These are phyloP conservation scores for Articulospora tetracladia DNA, from an alignment of 495 filamentous ascomycete genomes.

Conservation along the genomic window DNA sequence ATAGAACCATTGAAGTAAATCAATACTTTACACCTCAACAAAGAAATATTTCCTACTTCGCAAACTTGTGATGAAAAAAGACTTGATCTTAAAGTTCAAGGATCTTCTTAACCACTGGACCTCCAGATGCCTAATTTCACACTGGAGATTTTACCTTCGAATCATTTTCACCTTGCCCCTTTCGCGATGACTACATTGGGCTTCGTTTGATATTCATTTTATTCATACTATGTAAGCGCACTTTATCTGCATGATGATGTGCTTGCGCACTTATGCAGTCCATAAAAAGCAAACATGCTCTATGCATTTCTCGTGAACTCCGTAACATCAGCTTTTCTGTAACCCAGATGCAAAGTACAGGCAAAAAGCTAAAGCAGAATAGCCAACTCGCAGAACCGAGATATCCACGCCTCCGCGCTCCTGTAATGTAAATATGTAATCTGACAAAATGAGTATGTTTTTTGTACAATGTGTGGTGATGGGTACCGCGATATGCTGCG, in stretches of 20 bases:
- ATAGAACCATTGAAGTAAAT: too few relatives aligned
- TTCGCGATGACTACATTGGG: too few relatives aligned
- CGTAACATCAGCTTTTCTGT: neutral
- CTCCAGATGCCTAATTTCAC: too few relatives aligned
- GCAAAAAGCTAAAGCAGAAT: neutral
- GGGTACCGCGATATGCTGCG: neutral
- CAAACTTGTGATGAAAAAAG: too few relatives aligned
- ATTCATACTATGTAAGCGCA: neutral
- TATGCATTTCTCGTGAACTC: neutral
- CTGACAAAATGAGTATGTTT: slow-evolving; percentile 4
- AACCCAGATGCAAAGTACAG: neutral
- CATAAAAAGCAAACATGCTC: neutral
- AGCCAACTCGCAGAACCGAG: neutral
- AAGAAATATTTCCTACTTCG: too few relatives aligned
- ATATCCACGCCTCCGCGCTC: neutral
- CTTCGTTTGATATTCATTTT: too few relatives aligned
- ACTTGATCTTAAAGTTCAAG: too few relatives aligned
- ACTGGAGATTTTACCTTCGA: too few relatives aligned
- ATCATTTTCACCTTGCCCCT: too few relatives aligned
- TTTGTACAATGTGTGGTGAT: slow-evolving; percentile 14
- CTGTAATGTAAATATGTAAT: neutral
- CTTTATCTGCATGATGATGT: neutral
- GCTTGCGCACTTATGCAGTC: neutral
- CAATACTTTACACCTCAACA: too few relatives aligned
- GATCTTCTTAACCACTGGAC: too few relatives aligned